These are phyloP conservation scores for Trichocladium uniseriatum DNA, from an alignment of 495 filamentous ascomycete species.

Conservation along the genomic window DNA sequence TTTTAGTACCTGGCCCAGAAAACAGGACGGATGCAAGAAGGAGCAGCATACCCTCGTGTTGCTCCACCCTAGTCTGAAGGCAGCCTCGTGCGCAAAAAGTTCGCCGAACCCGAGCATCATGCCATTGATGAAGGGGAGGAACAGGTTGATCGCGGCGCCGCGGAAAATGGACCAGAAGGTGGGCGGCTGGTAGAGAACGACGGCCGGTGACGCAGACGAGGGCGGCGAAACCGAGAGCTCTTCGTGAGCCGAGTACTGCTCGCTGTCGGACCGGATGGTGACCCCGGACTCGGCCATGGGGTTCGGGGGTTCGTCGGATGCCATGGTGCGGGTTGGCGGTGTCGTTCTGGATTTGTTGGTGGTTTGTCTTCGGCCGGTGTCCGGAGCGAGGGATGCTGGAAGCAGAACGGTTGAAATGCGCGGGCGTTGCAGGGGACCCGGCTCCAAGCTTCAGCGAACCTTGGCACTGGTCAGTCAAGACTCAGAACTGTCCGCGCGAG, in stretches of 20 bases:
- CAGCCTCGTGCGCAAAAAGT: conserved; percentile 88
- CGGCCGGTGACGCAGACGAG: conserved; percentile 57
- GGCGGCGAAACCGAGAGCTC: conserved; percentile 51
- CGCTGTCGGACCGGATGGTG: conserved; percentile 83
- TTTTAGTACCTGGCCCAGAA: too few relatives aligned
- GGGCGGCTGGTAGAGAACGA: conserved; percentile 85
- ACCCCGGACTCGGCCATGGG: conserved; percentile 69
- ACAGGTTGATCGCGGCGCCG: conserved; percentile 86
- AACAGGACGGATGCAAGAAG: neutral
- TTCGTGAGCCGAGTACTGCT: conserved; percentile 71
- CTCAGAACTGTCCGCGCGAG: too few relatives aligned
- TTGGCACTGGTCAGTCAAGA: too few relatives aligned
- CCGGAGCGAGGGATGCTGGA: neutral
- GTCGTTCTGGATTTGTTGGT: neutral
- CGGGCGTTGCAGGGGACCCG: neutral
- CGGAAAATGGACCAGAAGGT: conserved; percentile 76
- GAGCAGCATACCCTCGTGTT: conserved; percentile 66
- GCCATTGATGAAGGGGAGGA: conserved; percentile 94
- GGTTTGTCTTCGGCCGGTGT: neutral
- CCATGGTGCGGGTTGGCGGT: conserved; percentile 20
- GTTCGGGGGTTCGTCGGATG: conserved; percentile 43
- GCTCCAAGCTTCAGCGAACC: too few relatives aligned
- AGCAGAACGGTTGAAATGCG: neutral
- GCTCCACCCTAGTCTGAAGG: conserved; percentile 86
- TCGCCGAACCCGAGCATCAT: conserved; percentile 98